Evolutionary conservation across 768 basidiomycete genomes (phyloP).

Genomic region (Pleurotus giganteus): DNA sequence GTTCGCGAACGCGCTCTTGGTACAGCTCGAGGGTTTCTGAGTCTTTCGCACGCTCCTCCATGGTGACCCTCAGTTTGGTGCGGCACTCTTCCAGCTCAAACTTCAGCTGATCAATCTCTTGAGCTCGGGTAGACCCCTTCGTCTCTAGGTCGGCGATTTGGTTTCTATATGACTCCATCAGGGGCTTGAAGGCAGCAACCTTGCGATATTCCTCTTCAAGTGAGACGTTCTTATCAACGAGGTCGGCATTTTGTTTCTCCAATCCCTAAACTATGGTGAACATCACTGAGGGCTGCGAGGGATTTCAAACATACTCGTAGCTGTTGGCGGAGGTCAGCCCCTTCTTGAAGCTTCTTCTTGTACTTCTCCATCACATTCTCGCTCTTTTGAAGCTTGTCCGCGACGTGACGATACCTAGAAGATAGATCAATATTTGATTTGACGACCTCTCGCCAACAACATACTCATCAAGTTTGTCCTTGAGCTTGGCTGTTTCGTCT

Average conservation of each 20-base stretch:
- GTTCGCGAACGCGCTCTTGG: conserved; percentile 87
- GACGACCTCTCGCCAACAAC: conserved; percentile 20
- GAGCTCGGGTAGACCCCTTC: conserved; percentile 60
- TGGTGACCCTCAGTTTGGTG: conserved; percentile 63
- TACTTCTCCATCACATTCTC: conserved; percentile 99
- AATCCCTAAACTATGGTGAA: conserved; percentile 62
- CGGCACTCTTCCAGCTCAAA: conserved; percentile 77
- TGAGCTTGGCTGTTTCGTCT: conserved; percentile 74
- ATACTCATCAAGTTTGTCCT: conserved; percentile 95
- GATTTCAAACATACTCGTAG: conserved; percentile 58
- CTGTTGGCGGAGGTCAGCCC: conserved; percentile 83
- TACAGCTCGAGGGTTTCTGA: conserved; percentile 84
- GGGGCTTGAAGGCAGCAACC: conserved; percentile 79
- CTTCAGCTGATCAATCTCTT: conserved; percentile 70
- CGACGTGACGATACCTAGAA: conserved; percentile 82
- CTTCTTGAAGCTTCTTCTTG: conserved; percentile 96
- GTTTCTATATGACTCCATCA: conserved; percentile 90
- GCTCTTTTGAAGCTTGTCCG: conserved; percentile 88
- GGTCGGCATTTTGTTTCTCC: conserved; percentile 91
- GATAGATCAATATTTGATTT: conserved; percentile 1
- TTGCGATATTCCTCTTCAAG: conserved; percentile 93
- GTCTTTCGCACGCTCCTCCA: conserved; percentile 73
- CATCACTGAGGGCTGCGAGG: conserved; percentile 3
- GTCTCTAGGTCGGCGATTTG: conserved; percentile 82
- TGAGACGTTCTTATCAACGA: conserved; percentile 88